Evolutionary conservation across 1,284 basidiomycete species (phyloP), one percentile per base, ranked within the genome.

Genomic region (Ustilago loliicola): DNA sequence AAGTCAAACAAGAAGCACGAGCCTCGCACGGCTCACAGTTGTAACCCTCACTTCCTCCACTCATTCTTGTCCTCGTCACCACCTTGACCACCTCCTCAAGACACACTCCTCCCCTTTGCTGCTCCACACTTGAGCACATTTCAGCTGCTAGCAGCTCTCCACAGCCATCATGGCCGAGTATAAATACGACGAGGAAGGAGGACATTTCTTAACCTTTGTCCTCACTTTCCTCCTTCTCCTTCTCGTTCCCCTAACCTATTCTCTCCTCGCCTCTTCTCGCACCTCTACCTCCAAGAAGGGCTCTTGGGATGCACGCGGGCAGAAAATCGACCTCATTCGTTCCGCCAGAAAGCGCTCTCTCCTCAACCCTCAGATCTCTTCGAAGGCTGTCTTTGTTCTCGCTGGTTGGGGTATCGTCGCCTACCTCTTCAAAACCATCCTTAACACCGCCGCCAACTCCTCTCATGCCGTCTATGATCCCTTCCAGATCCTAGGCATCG

Each of bases 401-500:
- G 86, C 89, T 19, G 94, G 94, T 61, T 98, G 95, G 95, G 88
- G 89, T 3, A 74, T 91, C 3, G 91, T 95, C 63, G 91, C 88
- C 13, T 91, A 90, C 83, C 88, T 96, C 57, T 90, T 91, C 59
- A 88, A 90, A n/a, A 89, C 89, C 75, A 88, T 90, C 73, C 88
- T 91, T 45, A 80, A 88, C 87, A 92, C 91, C 73, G 87, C 80
- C 19, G 38, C 76, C 48, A 83, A 95, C 61, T 82, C 83, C 5
- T 67, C 70, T 19, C 81, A 84, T 61, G 60, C 72, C 15, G 68
- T 85, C 5, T 99, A 98, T 87, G 91, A 99, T 86, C 97, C 97
- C 0, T 99, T 96, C 82, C 92, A 95, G 83, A 96, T 99, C 81
- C 90, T 99, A 30, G 95, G 93, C 27, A 91, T 99, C 71, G 89